These are phyloP conservation scores for Apiospora arundinis DNA, from an alignment of 2,329 filamentous ascomycete genomes.

Conservation along the genomic window DNA sequence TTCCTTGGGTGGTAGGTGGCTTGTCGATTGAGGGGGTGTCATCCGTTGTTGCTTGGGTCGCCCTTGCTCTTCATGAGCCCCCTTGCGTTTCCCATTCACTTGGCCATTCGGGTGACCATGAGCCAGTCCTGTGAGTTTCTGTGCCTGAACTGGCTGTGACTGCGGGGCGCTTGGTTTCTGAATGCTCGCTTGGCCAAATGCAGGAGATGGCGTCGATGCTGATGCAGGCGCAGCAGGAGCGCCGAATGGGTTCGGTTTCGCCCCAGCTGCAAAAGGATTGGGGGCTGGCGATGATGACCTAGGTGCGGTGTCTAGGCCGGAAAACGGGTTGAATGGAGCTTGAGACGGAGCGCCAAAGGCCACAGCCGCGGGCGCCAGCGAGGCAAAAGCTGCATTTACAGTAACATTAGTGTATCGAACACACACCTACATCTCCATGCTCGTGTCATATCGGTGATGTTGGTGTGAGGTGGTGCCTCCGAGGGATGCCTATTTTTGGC, in stretches of 20 bases:
- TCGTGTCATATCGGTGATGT: not conserved
- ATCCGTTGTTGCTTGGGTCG: slow-evolving; percentile 30
- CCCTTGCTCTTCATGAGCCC: slow-evolving; percentile 25
- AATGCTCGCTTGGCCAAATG: slow-evolving; percentile 5
- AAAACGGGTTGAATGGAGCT: slow-evolving; percentile 25
- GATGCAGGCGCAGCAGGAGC: not conserved
- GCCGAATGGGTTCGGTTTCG: slow-evolving; percentile 19
- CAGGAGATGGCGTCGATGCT: not conserved
- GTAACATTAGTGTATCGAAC: slow-evolving; percentile 22
- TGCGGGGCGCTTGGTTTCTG: slow-evolving; percentile 8
- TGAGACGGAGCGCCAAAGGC: slow-evolving; percentile 19
- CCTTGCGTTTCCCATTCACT: slow-evolving; percentile 31
- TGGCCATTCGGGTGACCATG: slow-evolving; percentile 16
- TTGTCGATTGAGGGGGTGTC: not conserved
- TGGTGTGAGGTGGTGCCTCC: not conserved
- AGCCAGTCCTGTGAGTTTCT: not conserved
- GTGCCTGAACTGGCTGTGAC: slow-evolving; percentile 7
- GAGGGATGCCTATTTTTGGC: not conserved
- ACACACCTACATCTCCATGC: not conserved
- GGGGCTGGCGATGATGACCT: not conserved
- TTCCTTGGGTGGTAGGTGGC: slow-evolving; percentile 24
- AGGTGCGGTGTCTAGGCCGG: slow-evolving; percentile 4
- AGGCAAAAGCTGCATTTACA: slow-evolving; percentile 24
- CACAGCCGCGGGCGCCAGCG: slow-evolving; percentile 1
- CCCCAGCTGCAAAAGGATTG: not conserved